These are phyloP conservation scores for Pholiota conissans DNA, from an alignment of 768 basidiomycete species.

Conservation along the genomic window DNA sequence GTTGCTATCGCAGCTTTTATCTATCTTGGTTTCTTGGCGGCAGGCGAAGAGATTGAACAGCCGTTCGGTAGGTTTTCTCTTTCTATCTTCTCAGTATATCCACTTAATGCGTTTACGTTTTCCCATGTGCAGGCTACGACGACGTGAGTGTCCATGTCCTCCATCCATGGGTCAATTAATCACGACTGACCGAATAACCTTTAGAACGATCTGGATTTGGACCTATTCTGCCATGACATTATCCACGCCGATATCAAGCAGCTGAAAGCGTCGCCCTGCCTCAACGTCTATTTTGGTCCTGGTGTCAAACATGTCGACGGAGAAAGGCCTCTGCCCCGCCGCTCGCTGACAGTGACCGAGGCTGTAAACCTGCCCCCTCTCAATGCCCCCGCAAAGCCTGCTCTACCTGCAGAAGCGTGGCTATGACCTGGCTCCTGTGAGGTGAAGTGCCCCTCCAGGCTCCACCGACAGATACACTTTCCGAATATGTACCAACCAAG, in stretches of 20 bases:
- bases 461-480: neutral
- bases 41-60: conserved; percentile 71
- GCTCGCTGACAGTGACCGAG: neutral
- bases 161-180: neutral
- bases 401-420: neutral
- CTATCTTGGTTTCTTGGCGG: conserved; percentile 75
- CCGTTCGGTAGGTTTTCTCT: conserved; percentile 50
- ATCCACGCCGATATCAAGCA: conserved; percentile 57
- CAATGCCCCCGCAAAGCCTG: neutral
- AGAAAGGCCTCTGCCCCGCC: neutral
- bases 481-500: neutral
- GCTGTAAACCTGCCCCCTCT: neutral
- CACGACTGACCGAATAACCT: neutral
- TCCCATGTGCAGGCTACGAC: conserved; percentile 48
- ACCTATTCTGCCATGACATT: conserved; percentile 60
- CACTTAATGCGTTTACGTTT: neutral
- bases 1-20: conserved; percentile 68
- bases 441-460: neutral
- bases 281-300: conserved; percentile 46
- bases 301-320: conserved; percentile 4
- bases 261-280: conserved; percentile 48
- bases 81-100: neutral
- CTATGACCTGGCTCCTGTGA: neutral
- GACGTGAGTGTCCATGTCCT: conserved; percentile 40
- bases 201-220: conserved; percentile 68